phyloP scores from a whole-genome alignment of 2,329 filamentous ascomycete genomes.

The Fusarium setosum region DNA sequence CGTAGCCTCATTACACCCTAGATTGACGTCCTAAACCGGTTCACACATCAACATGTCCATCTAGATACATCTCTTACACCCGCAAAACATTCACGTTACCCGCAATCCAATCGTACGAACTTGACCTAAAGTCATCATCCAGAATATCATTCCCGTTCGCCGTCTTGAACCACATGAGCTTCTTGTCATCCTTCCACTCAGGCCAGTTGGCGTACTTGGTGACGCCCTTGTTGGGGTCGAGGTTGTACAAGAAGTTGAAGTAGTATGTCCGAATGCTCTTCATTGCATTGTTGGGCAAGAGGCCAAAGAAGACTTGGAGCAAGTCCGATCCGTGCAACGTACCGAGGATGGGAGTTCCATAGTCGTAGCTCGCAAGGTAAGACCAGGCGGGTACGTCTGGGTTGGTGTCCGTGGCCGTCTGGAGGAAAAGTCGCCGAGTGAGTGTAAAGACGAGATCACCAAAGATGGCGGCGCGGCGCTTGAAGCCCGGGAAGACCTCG shows the following conservation, averaged over 20 bases:
- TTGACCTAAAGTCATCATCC: conserved; percentile 52
- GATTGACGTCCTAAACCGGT: no score
- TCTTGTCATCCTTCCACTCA: conserved; percentile 54
- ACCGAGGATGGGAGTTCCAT: conserved; percentile 77
- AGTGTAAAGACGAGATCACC: conserved; percentile 83
- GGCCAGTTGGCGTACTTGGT: conserved; percentile 55
- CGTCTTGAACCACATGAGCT: conserved; percentile 62
- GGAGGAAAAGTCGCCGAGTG: conserved; percentile 73
- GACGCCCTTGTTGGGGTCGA: conserved; percentile 73
- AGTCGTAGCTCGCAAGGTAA: conserved; percentile 79
- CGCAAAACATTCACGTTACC: conserved; percentile 38
- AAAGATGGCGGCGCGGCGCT: conserved; percentile 79
- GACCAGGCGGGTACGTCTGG: conserved; percentile 77
- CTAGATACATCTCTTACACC: conserved; percentile 19
- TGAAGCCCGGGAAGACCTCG: conserved; percentile 80
- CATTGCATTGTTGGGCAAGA: conserved; percentile 71
- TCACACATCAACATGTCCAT: no score
- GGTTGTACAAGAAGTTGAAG: conserved; percentile 75
- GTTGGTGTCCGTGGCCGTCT: conserved; percentile 55
- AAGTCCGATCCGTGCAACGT: conserved; percentile 81
- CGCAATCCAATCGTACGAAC: conserved; percentile 43
- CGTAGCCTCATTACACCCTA: background rate
- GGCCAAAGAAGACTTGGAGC: conserved; percentile 74
- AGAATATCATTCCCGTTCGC: conserved; percentile 45
- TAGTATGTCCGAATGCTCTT: conserved; percentile 75